Percentiles rank a stretch among this genome's conserved stretches.
These are phyloP conservation scores for Kwoniella europaea DNA, from an alignment of 768 basidiomycete genomes.

Conservation along the genomic window DNA sequence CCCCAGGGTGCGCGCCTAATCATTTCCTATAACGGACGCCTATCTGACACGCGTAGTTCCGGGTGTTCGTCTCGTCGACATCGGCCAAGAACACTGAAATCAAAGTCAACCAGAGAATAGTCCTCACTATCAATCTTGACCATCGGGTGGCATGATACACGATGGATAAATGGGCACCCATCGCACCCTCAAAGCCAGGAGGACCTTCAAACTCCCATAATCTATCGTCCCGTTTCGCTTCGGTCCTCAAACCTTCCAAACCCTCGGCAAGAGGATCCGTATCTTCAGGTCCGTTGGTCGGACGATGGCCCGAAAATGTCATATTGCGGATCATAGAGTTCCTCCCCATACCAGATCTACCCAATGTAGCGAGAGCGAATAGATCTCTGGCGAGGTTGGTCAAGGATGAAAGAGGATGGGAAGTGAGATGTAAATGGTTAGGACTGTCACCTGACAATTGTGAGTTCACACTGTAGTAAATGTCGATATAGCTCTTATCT, in stretches of 20 bases:
- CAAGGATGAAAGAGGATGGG: slow-evolving; percentile 79
- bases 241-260: slow-evolving; percentile 56
- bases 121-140: too few species aligned
- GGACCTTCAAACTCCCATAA: slow-evolving; percentile 62
- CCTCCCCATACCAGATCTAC: slow-evolving; percentile 79
- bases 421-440: slow-evolving; percentile 71
- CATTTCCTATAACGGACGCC: too few species aligned
- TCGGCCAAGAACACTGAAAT: not conserved
- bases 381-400: slow-evolving; percentile 69
- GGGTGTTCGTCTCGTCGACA: not conserved
- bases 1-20: too few species aligned
- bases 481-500: slow-evolving; percentile 2
- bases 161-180: slow-evolving; percentile 36
- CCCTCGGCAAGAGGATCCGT: slow-evolving; percentile 19
- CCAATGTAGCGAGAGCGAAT: slow-evolving; percentile 72
- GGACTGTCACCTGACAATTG: slow-evolving; percentile 46
- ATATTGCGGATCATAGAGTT: slow-evolving; percentile 74
- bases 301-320: slow-evolving; percentile 76
- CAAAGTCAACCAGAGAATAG: not conserved
- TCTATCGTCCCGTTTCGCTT: slow-evolving; percentile 55
- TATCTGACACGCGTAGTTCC: not conserved
- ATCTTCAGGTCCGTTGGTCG: slow-evolving; percentile 63
- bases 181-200: slow-evolving; percentile 52
- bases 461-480: slow-evolving; percentile 8
- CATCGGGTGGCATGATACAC: not conserved